These are phyloP conservation scores for Cymodocea nodosa DNA, from an alignment of 116 monocot species.

Conservation along the genomic window DNA sequence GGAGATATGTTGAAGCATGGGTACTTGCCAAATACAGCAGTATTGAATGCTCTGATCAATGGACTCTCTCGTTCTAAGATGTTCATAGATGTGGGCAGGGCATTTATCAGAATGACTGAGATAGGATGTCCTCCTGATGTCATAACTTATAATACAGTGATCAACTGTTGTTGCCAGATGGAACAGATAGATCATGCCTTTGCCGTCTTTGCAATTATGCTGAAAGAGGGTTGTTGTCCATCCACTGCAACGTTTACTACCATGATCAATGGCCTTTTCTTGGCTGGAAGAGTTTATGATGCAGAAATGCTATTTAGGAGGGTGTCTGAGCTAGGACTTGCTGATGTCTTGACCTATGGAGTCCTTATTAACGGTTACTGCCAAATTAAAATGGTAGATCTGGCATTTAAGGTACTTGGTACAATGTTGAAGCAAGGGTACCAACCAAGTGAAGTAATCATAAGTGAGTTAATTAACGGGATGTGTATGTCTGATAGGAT, in stretches of 20 bases:
- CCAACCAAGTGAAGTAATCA: neutral
- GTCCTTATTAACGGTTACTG: constrained; percentile 7
- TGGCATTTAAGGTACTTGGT: constrained; percentile 4
- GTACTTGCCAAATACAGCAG: neutral
- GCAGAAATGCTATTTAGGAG: neutral
- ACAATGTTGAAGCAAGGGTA: constrained; percentile 6
- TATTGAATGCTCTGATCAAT: constrained; percentile 5
- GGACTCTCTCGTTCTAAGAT: neutral
- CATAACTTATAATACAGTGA: constrained; percentile 9
- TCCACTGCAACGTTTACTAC: neutral
- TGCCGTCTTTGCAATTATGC: constrained; percentile 16
- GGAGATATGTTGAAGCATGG: constrained; percentile 8
- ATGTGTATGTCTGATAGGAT: constrained; percentile 10
- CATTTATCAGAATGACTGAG: constrained; percentile 1
- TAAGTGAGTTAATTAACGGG: constrained; percentile 12
- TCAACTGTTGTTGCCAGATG: constrained; percentile 14
- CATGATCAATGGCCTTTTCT: constrained; percentile 6
- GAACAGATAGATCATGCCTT: constrained; percentile 11
- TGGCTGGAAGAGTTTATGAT: neutral
- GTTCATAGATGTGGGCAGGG: neutral
- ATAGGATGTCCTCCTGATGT: constrained; percentile 8
- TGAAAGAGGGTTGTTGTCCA: constrained; percentile 9
- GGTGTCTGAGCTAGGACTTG: neutral
- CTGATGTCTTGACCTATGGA: constrained; percentile 4
- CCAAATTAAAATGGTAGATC: neutral